These are phyloP conservation scores for Eutrema japonicum DNA, from an alignment of 345 rosid genomes.

Conservation along the genomic window DNA sequence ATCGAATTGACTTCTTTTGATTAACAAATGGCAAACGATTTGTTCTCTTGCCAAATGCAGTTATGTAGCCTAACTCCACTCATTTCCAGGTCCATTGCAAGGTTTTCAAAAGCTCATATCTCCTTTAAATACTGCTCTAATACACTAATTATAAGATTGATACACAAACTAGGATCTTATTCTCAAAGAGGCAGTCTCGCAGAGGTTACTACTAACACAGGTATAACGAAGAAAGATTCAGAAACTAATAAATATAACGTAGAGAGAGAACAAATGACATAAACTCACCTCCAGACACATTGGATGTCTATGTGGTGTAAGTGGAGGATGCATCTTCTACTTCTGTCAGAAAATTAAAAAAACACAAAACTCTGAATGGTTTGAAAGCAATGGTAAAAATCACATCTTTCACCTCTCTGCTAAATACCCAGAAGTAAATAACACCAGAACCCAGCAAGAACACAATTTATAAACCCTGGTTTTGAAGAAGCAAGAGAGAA, in stretches of 20 bases:
- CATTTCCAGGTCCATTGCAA: not conserved
- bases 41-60: conserved; percentile 2
- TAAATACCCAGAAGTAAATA: conserved; percentile 1
- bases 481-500: not conserved
- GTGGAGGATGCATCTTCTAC: conserved; percentile 82
- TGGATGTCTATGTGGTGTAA: conserved; percentile 87
- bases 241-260: not conserved
- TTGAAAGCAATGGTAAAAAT: conserved; percentile 20
- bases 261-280: not conserved
- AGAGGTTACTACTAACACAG: not conserved
- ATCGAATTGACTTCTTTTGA: not conserved
- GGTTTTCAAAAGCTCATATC: not conserved
- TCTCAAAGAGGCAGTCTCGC: not conserved
- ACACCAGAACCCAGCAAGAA: not conserved
- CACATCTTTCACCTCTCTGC: conserved; percentile 15
- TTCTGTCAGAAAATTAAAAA: conserved; percentile 11
- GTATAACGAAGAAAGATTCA: not conserved
- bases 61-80: not conserved
- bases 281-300: conserved; percentile 87
- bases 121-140: not conserved
- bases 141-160: not conserved
- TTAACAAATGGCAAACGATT: not conserved
- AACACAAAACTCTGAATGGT: not conserved
- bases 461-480: not conserved
- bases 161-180: not conserved